Evolutionary conservation across 208 protist genomes (phyloP).

Genomic region (Acanthamoeba comandoni): DNA sequence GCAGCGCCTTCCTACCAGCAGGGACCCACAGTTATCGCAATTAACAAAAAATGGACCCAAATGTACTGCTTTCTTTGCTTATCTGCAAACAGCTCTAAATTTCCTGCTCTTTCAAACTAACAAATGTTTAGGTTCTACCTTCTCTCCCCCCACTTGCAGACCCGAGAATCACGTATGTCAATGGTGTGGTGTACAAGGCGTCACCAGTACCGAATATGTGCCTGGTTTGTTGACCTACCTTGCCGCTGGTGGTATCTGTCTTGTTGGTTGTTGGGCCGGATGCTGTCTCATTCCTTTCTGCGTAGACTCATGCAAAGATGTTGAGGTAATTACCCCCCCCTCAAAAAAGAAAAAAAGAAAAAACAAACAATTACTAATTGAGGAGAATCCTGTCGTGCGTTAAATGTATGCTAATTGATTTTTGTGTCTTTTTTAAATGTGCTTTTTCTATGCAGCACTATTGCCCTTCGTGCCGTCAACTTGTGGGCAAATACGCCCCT

Average conservation of each 20-base stretch:
- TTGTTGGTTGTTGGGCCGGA: constrained; percentile 24
- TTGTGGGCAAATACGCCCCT: constrained; percentile 47
- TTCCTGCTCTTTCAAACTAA: not conserved
- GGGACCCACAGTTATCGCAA: constrained; percentile 18
- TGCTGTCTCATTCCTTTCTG: constrained; percentile 66
- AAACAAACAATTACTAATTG: no score
- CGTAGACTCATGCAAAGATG: constrained; percentile 53
- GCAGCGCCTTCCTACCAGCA: constrained; percentile 26
- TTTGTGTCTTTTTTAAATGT: not conserved
- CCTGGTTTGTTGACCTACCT: constrained; percentile 41
- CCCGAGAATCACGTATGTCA: constrained; percentile 67
- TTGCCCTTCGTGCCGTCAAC: constrained; percentile 55
- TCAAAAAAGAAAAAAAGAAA: not conserved
- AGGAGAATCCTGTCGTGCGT: not conserved
- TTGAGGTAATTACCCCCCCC: constrained; percentile 39
- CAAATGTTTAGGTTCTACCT: not conserved
- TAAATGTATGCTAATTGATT: constrained; percentile 11
- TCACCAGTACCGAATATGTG: constrained; percentile 30
- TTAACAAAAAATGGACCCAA: constrained; percentile 25
- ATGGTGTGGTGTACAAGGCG: constrained; percentile 51
- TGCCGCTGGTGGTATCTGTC: constrained; percentile 3
- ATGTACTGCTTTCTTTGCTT: constrained; percentile 37
- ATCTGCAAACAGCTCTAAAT: not conserved
- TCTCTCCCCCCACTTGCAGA: not conserved
- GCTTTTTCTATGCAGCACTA: constrained; percentile 22